phyloP scores from a whole-genome alignment of 1,284 basidiomycete genomes.

The Rhodotorula sp. region DNA sequence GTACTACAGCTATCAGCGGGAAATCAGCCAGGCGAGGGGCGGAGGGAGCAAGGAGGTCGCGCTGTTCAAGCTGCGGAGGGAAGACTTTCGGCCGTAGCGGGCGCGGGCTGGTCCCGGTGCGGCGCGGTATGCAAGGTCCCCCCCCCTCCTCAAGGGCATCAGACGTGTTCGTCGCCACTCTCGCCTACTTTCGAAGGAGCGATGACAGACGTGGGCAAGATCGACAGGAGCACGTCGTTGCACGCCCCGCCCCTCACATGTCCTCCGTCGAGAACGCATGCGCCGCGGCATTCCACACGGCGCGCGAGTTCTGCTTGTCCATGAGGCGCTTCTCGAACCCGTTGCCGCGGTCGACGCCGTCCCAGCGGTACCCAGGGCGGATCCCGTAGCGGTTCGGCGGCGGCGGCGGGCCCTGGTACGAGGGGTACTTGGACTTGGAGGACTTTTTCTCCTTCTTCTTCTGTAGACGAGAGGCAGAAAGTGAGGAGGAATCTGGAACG shows the following conservation, averaged over 20 bases:
- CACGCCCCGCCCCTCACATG: constrained; percentile 27
- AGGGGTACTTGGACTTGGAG: constrained; percentile 58
- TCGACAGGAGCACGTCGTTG: background rate
- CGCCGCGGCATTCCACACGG: constrained; percentile 34
- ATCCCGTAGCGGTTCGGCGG: constrained; percentile 95
- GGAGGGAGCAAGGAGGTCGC: constrained; percentile 9
- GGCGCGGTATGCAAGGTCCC: no score
- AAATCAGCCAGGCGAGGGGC: constrained; percentile 10
- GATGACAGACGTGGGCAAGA: background rate
- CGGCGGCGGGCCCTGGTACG: constrained; percentile 82
- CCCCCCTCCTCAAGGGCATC: no score
- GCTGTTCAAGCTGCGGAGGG: background rate
- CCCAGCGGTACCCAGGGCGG: constrained; percentile 93
- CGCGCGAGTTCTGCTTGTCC: constrained; percentile 60
- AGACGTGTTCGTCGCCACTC: background rate
- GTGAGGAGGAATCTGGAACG: background rate
- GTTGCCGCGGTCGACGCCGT: constrained; percentile 71
- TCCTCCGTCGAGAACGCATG: constrained; percentile 38
- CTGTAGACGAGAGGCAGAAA: background rate
- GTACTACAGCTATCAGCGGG: background rate
- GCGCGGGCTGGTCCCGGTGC: no score
- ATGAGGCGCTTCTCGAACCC: constrained; percentile 93
- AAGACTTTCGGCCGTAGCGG: background rate
- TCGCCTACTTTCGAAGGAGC: background rate
- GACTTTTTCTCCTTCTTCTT: constrained; percentile 60